Evolutionary conservation across 2,329 filamentous ascomycete genomes (phyloP), one percentile per base, ranked within the genome.

Genomic region (Ceratocystiopsis minuta): DNA sequence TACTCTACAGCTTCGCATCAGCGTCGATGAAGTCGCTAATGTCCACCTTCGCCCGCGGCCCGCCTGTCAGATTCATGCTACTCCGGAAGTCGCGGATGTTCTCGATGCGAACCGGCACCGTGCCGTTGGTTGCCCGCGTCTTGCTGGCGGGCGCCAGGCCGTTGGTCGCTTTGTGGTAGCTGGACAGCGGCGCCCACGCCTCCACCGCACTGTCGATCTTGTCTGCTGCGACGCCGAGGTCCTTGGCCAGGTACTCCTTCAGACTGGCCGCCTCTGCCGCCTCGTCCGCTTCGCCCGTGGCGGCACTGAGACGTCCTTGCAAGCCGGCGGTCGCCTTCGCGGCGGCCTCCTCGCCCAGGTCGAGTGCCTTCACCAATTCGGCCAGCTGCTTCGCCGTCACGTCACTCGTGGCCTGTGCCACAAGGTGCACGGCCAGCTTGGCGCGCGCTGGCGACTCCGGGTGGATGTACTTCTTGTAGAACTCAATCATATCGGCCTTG

Each of bases 1-100:
- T 28, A 28, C 24, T 6, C 7, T 37, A 88, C 44, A 95, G 67
- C 64, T 95, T 95, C 14, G 82, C 63, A 48, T 83, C 84, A 45
- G 78, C 66, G 45, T 95, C 88, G 56, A 94, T 82, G 58, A 88
- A 96, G 53, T 86, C 81, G 47, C 69, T 79, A 43, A 96, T 59
- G 49, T 90, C 80, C 54, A 72, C 78, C 28, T 82, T 72, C 0
- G 87, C 73, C 46, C 68, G 68, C 2, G 86, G 75, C 1, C 83
- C 88, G 17, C 71, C 67, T 48, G 78, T 90, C 24, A 84, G 70
- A 45, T 72, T 64, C 52, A 95, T 65, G 14, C 73, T 67, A 1
- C 82, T 76, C 67, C 90, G 93, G 70, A 80, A 95, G 28, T 72
- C 69, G 46, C 80, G 70, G 3, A 94, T 79, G 54, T 93, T 83